These are phyloP conservation scores for Hypoxylon cercidicola DNA, from an alignment of 495 filamentous ascomycete genomes.

Conservation along the genomic window DNA sequence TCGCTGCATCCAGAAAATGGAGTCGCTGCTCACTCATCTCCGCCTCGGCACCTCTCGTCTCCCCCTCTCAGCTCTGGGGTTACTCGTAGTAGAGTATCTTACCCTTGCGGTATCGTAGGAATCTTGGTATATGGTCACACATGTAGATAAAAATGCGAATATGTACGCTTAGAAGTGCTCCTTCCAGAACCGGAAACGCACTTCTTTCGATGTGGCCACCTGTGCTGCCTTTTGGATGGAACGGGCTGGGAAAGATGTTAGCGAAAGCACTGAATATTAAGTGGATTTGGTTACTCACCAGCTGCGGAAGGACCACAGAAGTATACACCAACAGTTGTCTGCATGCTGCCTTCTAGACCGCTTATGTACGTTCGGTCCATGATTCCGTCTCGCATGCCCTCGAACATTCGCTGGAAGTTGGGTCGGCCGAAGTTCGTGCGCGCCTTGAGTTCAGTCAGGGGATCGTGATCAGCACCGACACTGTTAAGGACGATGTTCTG, in stretches of 20 bases:
- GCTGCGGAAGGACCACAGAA: slow-evolving; percentile 80
- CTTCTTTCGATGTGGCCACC: slow-evolving; percentile 73
- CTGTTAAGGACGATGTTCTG: slow-evolving; percentile 97
- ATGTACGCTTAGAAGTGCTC: slow-evolving; percentile 73
- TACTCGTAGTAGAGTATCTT: slow-evolving; percentile 8
- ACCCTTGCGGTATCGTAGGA: slow-evolving; percentile 15
- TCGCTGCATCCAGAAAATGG: slow-evolving; percentile 11
- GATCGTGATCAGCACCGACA: slow-evolving; percentile 86
- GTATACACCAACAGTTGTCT: slow-evolving; percentile 94
- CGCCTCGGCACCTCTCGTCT: neutral
- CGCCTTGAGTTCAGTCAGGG: slow-evolving; percentile 87
- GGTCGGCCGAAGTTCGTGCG: slow-evolving; percentile 96
- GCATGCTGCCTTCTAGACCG: slow-evolving; percentile 76
- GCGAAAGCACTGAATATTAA: slow-evolving; percentile 9
- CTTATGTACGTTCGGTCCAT: slow-evolving; percentile 83
- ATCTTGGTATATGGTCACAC: slow-evolving; percentile 24
- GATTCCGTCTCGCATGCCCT: slow-evolving; percentile 88
- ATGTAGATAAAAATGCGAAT: slow-evolving; percentile 28
- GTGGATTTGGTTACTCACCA: slow-evolving; percentile 49
- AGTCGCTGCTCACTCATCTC: slow-evolving; percentile 1
- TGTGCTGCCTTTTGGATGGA: slow-evolving; percentile 86
- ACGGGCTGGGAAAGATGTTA: slow-evolving; percentile 68
- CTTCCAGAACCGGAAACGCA: slow-evolving; percentile 99
- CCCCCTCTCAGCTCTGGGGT: slow-evolving; percentile 6
- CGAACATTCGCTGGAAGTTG: slow-evolving; percentile 85